These are phyloP conservation scores for Pseudogymnoascus sp. DNA, from an alignment of 2,329 filamentous ascomycete genomes.

Conservation along the genomic window DNA sequence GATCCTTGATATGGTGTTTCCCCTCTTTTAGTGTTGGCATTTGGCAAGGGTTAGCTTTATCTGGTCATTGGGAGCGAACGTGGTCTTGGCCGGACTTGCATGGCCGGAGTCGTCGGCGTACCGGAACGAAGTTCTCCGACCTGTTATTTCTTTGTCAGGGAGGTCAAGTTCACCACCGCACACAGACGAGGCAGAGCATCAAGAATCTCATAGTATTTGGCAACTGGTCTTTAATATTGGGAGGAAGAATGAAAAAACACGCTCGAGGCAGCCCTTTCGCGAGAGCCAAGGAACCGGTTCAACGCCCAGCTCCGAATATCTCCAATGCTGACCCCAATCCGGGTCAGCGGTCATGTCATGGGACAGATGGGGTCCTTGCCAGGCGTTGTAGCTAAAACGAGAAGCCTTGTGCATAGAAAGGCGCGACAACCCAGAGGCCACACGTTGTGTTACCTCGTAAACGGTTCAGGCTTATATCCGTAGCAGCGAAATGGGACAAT, in stretches of 20 bases:
- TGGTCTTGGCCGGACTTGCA: not conserved
- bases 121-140: not conserved
- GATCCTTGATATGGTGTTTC: not conserved
- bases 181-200: not conserved
- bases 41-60: not conserved
- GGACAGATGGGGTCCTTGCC: not conserved
- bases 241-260: not conserved
- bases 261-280: not conserved
- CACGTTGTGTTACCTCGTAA: not conserved
- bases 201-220: not conserved
- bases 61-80: not conserved
- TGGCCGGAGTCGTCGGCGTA: not conserved
- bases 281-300: not conserved
- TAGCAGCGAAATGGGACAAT: not conserved
- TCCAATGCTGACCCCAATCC: not conserved
- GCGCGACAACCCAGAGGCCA: not conserved
- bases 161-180: not conserved
- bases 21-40: constrained; percentile 1
- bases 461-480: not conserved
- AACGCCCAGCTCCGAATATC: not conserved
- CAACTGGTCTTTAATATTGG: not conserved
- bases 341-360: not conserved
- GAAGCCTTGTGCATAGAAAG: not conserved
- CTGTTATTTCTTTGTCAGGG: not conserved
- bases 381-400: not conserved